phyloP scores from a whole-genome alignment of 2,329 filamentous ascomycete genomes.

The Trichoderma polysporum region DNA sequence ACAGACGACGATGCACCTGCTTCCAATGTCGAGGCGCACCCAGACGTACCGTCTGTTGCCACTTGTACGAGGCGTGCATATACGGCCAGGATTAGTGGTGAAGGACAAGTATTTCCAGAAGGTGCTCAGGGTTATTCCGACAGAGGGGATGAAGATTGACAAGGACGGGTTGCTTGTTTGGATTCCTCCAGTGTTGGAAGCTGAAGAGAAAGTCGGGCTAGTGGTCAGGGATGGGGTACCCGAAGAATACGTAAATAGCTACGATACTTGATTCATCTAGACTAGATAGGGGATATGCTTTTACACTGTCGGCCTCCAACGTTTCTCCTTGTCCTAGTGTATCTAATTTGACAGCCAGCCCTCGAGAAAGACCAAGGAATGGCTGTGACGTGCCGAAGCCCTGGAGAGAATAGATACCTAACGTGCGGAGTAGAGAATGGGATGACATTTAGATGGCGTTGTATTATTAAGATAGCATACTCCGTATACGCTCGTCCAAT shows the following conservation, averaged over 20 bases:
- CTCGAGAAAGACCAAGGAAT: not conserved
- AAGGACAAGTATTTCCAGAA: slow-evolving; percentile 94
- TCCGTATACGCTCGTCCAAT: not conserved
- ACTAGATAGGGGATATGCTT: not conserved
- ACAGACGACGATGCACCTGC: slow-evolving; percentile 72
- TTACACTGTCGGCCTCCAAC: not conserved
- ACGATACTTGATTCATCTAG: not conserved
- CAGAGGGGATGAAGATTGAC: slow-evolving; percentile 66
- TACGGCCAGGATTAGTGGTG: slow-evolving; percentile 71
- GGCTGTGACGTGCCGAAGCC: not conserved
- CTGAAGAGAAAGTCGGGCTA: slow-evolving; percentile 7
- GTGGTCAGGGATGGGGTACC: not conserved
- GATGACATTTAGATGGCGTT: not conserved
- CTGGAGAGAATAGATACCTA: not conserved
- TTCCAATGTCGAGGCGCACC: slow-evolving; percentile 74
- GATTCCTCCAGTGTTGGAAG: slow-evolving; percentile 45
- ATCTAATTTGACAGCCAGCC: not conserved
- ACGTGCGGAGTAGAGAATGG: not conserved
- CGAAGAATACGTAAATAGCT: not conserved
- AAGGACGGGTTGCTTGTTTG: slow-evolving; percentile 65
- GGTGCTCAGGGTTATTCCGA: slow-evolving; percentile 75
- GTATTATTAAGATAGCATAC: not conserved
- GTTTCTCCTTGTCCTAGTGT: not conserved
- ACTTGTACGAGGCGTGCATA: slow-evolving; percentile 63
- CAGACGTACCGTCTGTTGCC: slow-evolving; percentile 76